These are phyloP conservation scores for Trichoderma harzianum DNA, from an alignment of 2,329 filamentous ascomycete genomes.

Conservation along the genomic window DNA sequence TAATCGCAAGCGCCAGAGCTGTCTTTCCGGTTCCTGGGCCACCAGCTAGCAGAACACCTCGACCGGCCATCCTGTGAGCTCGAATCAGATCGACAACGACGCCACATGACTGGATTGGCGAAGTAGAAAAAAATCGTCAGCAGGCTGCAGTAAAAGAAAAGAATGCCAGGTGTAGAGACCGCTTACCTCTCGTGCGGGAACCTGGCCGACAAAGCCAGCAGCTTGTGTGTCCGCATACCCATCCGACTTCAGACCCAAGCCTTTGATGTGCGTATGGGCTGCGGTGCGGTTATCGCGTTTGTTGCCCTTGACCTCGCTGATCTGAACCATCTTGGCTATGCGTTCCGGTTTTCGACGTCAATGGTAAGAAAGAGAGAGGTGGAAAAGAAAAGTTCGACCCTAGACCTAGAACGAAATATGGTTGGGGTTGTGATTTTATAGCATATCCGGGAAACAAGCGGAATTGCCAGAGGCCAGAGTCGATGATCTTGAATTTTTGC, in stretches of 20 bases:
- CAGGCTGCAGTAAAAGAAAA: neutral
- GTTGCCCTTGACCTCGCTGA: conserved; percentile 92
- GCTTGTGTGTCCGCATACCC: conserved; percentile 77
- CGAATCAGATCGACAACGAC: conserved; percentile 94
- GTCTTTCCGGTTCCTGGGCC: conserved; percentile 97
- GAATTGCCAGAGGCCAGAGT: neutral
- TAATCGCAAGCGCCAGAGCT: conserved; percentile 89
- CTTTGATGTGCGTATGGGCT: conserved; percentile 96
- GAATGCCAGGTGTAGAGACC: neutral
- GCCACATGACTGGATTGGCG: conserved; percentile 70
- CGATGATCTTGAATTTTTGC: conserved; percentile 33
- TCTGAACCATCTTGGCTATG: conserved; percentile 69
- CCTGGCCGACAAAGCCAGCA: conserved; percentile 87
- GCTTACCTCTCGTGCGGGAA: conserved; percentile 78
- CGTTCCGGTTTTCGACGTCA: neutral
- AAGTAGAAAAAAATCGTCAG: neutral
- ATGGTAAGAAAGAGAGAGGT: neutral
- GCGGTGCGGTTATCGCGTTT: conserved; percentile 94
- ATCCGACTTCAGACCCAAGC: conserved; percentile 80
- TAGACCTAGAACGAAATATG: neutral
- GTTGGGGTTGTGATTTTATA: neutral
- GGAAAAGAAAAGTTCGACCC: neutral
- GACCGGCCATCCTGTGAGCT: conserved; percentile 95
- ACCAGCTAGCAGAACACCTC: conserved; percentile 88
- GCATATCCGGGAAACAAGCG: neutral